phyloP scores from a whole-genome alignment of 805 yeast species.

The Nakazawaea ernobii region DNA sequence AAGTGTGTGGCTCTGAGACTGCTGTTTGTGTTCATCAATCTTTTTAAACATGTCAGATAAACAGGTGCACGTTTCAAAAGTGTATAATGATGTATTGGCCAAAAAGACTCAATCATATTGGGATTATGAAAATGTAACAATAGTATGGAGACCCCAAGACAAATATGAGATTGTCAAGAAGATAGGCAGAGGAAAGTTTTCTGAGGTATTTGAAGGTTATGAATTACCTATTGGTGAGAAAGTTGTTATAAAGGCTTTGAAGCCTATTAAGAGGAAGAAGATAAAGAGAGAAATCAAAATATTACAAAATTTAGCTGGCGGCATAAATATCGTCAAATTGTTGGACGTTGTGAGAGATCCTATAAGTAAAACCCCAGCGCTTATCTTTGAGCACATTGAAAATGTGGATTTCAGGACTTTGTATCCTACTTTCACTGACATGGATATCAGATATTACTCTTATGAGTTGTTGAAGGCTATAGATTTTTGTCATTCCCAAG shows the following conservation, averaged over 20 bases:
- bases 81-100: constrained; percentile 71
- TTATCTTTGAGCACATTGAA: constrained; percentile 78
- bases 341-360: constrained; percentile 81
- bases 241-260: constrained; percentile 83
- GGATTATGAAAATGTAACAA: constrained; percentile 72
- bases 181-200: constrained; percentile 90
- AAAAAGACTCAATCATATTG: constrained; percentile 69
- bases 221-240: constrained; percentile 55
- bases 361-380: constrained; percentile 75
- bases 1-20: too few relatives aligned
- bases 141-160: constrained; percentile 53
- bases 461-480: constrained; percentile 75
- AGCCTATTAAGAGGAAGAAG: constrained; percentile 90
- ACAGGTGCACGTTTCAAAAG: constrained; percentile 35
- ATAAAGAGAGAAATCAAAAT: constrained; percentile 87
- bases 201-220: constrained; percentile 89
- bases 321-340: constrained; percentile 74
- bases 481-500: constrained; percentile 90
- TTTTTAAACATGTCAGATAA: constrained; percentile 1
- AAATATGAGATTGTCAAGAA: constrained; percentile 67
- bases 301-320: constrained; percentile 76
- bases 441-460: constrained; percentile 80
- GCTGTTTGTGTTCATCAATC: too few relatives aligned
- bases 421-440: constrained; percentile 70
- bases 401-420: constrained; percentile 78